Base-by-base conservation (phyloP, 163 green algal species). In the Chloromonas sp. region DNA sequence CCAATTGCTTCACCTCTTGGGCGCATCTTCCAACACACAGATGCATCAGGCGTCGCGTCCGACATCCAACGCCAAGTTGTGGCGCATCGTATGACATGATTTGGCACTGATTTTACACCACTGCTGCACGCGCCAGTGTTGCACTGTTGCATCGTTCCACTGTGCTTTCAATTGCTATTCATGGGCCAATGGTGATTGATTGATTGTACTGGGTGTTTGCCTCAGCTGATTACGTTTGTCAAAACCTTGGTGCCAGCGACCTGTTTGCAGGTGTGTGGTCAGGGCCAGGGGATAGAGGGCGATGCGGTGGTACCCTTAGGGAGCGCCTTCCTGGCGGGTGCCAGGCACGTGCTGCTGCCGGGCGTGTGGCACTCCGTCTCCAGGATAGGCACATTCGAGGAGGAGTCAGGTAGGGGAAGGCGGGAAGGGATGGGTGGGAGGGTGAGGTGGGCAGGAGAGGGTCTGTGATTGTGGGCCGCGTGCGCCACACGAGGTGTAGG, bases 291-390 rank as follows among this genome's bases (percentile, higher is more conserved):
- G 14, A 78, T 91, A 36, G 86, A 85, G 60, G 91, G 91, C 61
- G 91, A 94, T 80, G 85, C 83, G 1, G 87, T 91, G 81, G 87
- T 91, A 57, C 87, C 87, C 60, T 71, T 91, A 58, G 60, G 59
- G 61, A 84, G 60, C 71, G 85, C 85, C 14, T 82, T 86, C 81
- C 83, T 91, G 85, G 81, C 62, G 58, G 87, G 87, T 3, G 85
- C 87, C 0, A 76, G 83, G 59, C 86, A 83, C 1, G 60, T 89
- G 79, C 59, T 90, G 57, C 80, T 90, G 66, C 79, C 79, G 5
- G 87, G 87, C 15, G 85, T 88, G n/a, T 90, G 70, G 80, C 87
- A 90, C 83, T 87, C 82, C 85, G 86, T 90, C 85, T 84, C 61
- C 81, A 79, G 58, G 11, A 90, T 90, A 1, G 87, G 87, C 61